Base-by-base conservation (phyloP, 805 yeast genomes). In the Cyberlindnera sargentensis region DNA sequence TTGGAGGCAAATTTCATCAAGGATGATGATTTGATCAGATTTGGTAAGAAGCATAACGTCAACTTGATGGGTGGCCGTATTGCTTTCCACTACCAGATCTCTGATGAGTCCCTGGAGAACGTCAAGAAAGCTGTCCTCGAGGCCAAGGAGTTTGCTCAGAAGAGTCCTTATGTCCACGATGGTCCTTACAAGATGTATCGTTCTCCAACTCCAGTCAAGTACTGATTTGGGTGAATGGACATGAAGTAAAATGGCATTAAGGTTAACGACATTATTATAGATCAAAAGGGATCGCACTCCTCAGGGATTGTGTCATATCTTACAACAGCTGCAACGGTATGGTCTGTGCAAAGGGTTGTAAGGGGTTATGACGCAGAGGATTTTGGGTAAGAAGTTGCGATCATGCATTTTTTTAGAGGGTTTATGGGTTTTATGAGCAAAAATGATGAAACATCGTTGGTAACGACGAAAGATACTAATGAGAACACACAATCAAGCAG, bases 31-130 rank as follows among this genome's bases (percentile, higher is more conserved):
- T 64, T 86, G 45, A 70, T 70, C 26, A 71, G 72, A 51, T 64
- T 72, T 46, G 87, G 82, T 46, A 61, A 68, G 36, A 76, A 83
- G 54, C 68, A 79, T 57, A 75, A 77, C 39, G 72, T 90, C 44
- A 80, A 75, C 52, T 63, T 83, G 33, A 73, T 74, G 75, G 88
- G 89, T 40, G 80, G 80, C 41, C 75, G 96, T 57, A 64, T 90
- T 37, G 87, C 95, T 1, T 82, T 89, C 71, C 95, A 87, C 53
- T 80, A 78, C 62, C 89, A 82, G 63, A 74, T 71, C 45, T 63
- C 78, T 24, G 66, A 67, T 27, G 76, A 72, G 37, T 71, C 83
- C 28, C 62, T 82, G 39, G 83, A 76, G 42, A 68, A 66, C 39
- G 68, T 84, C 39, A 82, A 82, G 55, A 57, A 59, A 37, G 82